Evolutionary conservation across 345 rosid genomes (phyloP), one percentile per base, ranked within the genome.

Genomic region (Sapria himalayana): DNA sequence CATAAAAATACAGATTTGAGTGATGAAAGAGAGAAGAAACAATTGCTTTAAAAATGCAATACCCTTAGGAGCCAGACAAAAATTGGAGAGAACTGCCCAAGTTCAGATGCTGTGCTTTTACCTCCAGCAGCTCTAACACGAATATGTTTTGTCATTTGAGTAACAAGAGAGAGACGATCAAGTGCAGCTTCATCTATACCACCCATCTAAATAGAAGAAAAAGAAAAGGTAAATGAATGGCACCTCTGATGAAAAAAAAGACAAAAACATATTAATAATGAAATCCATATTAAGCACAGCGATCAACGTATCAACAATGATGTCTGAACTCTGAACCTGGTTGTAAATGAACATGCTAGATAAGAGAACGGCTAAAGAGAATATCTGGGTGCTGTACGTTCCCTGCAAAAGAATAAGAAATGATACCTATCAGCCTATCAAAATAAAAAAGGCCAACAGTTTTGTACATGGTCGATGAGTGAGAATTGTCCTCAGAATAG

Each of bases 41-140:
- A n/a, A n/a, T n/a, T n/a, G n/a, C n/a, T n/a, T n/a, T n/a, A n/a
- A 14, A 4, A 48, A 54, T 37, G 14, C 46, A 45, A 51, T 73
- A 91, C 99, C 73, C 99, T 73, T 37, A 91, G 61, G 34, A 91
- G 93, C 99, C 99, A 91, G 58, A 91, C 85, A 71, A 91, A 91
- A 31, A 91, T 77, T 24, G 99, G 99, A 23, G 95, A 77, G 61
- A 84, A 91, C 32, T 73, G 93, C 22, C 93, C 95, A 50, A 84
- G 53, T 54, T 84, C 99, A 46, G 99, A 77, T 37, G 79, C 79
- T 29, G 78, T 54, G 45, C 51, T 71, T 25, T 59, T 73, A 59
- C 92, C 93, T 31, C 79, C 80, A 48, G 86, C 71, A 32, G 99
- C 93, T 64, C 78, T 80, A 3, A 91, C 86, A 33, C 92, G 81